Percentiles rank a stretch among this genome's conserved stretches.
phyloP scores from a whole-genome alignment of 495 filamentous ascomycete genomes.

The Extremus antarcticus region DNA sequence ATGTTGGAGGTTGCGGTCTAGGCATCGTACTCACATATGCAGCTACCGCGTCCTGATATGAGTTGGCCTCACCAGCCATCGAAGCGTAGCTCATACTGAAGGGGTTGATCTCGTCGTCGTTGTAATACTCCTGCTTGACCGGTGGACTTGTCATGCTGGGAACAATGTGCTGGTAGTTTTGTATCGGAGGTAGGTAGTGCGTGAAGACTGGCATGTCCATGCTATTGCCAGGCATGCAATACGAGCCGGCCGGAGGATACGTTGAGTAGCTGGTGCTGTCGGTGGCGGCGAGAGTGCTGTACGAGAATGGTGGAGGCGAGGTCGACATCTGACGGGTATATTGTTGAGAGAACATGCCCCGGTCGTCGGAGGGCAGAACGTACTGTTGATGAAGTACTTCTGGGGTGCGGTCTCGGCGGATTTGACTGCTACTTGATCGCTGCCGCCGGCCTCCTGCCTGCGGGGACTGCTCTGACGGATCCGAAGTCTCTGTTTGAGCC shows the following conservation, averaged over 20 bases:
- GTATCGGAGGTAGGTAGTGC: slow-evolving; percentile 52
- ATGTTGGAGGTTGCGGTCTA: slow-evolving; percentile 12
- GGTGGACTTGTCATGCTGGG: slow-evolving; percentile 52
- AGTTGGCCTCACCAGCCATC: slow-evolving; percentile 60
- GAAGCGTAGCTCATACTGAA: slow-evolving; percentile 68
- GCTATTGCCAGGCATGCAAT: slow-evolving; percentile 51
- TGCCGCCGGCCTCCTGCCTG: slow-evolving; percentile 26
- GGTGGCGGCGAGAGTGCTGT: slow-evolving; percentile 55
- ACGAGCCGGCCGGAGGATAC: slow-evolving; percentile 49
- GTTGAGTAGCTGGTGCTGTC: slow-evolving; percentile 55
- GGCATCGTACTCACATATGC: slow-evolving; percentile 21
- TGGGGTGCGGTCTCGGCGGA: slow-evolving; percentile 21
- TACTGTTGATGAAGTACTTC: slow-evolving; percentile 25
- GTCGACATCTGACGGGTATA: slow-evolving; percentile 60
- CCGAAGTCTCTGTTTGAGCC: slow-evolving; percentile 19
- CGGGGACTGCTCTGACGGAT: slow-evolving; percentile 13
- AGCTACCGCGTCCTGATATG: slow-evolving; percentile 43
- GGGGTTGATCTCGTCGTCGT: slow-evolving; percentile 58
- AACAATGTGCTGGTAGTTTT: slow-evolving; percentile 49
- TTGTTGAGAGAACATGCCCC: slow-evolving; percentile 52
- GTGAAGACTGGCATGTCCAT: slow-evolving; percentile 46
- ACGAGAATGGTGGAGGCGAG: slow-evolving; percentile 61
- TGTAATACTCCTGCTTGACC: slow-evolving; percentile 50
- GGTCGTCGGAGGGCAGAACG: slow-evolving; percentile 30
- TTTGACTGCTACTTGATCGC: slow-evolving; percentile 29